Conservation (phyloP, 345 rosid genomes). For the Populus tremula region DNA sequence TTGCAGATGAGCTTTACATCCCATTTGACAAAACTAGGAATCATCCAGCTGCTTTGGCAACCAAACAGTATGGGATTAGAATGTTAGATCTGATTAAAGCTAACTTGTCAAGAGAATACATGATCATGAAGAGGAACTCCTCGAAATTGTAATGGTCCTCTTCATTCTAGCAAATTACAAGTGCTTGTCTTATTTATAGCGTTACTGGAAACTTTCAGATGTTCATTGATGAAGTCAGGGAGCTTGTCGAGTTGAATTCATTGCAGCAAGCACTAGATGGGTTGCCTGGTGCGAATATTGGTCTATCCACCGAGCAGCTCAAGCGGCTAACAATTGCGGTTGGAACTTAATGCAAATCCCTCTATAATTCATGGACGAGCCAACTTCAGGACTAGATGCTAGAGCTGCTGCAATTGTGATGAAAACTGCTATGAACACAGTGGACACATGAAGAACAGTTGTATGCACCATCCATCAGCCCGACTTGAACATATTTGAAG, state of each 20-base stretch:
- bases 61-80: slow-evolving; percentile 31
- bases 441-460: slow-evolving; percentile 77
- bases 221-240: slow-evolving; percentile 72
- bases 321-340: too few species aligned
- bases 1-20: slow-evolving; percentile 32
- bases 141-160: too few species aligned
- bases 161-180: background rate
- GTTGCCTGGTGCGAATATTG: too few species aligned
- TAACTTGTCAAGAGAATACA: slow-evolving; percentile 40
- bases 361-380: slow-evolving; percentile 49
- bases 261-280: too few species aligned
- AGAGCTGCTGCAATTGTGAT: slow-evolving; percentile 87
- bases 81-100: slow-evolving; percentile 44
- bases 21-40: slow-evolving; percentile 34
- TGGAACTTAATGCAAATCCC: too few species aligned
- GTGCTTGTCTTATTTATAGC: background rate
- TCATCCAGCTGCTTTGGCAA: too few species aligned
- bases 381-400: slow-evolving; percentile 85
- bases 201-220: slow-evolving; percentile 1
- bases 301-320: too few species aligned
- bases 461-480: slow-evolving; percentile 88
- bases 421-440: slow-evolving; percentile 79
- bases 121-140: slow-evolving; percentile 55
- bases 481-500: slow-evolving; percentile 76
- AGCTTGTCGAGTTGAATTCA: slow-evolving; percentile 62